These are phyloP conservation scores for Raddia distichophylla DNA, from an alignment of 176 grass and related monocot genomes.

Conservation along the genomic window DNA sequence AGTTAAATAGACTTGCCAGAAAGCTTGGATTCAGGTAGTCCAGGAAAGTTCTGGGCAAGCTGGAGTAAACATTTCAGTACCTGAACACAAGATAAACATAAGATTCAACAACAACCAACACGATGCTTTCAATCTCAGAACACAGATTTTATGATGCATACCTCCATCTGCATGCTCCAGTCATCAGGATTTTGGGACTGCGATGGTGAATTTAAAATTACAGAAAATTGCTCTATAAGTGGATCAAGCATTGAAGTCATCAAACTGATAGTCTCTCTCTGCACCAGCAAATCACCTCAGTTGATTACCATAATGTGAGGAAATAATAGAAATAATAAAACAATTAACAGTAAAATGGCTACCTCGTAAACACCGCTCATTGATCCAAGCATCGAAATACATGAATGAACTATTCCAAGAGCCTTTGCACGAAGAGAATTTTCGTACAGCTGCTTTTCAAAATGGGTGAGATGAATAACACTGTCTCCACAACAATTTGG, in stretches of 20 bases:
- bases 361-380: slow-evolving; percentile 98
- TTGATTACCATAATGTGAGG: slow-evolving; percentile 22
- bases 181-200: slow-evolving; percentile 87
- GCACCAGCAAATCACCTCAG: slow-evolving; percentile 38
- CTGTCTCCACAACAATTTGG: slow-evolving; percentile 18
- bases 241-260: slow-evolving; percentile 77
- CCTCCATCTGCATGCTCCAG: slow-evolving; percentile 98
- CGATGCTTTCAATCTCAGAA: slow-evolving; percentile 6
- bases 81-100: slow-evolving; percentile 55
- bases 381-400: slow-evolving; percentile 91
- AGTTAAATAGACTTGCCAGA: slow-evolving; percentile 56
- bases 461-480: slow-evolving; percentile 41
- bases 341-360: slow-evolving; percentile 18
- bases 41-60: slow-evolving; percentile 89
- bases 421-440: slow-evolving; percentile 84
- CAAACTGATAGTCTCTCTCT: slow-evolving; percentile 82
- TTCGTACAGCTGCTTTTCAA: slow-evolving; percentile 73
- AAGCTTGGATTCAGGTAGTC: slow-evolving; percentile 68
- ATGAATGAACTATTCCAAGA: slow-evolving; percentile 87
- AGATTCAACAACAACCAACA: slow-evolving; percentile 37
- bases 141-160: slow-evolving; percentile 37
- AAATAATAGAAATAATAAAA: not conserved
- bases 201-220: slow-evolving; percentile 74
- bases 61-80: slow-evolving; percentile 98
- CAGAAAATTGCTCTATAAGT: slow-evolving; percentile 78